A percentile compares a stretch with the other conserved stretches of the same genome.
phyloP scores from a whole-genome alignment of 768 basidiomycete genomes.

The Thelephora aurantiotincta region DNA sequence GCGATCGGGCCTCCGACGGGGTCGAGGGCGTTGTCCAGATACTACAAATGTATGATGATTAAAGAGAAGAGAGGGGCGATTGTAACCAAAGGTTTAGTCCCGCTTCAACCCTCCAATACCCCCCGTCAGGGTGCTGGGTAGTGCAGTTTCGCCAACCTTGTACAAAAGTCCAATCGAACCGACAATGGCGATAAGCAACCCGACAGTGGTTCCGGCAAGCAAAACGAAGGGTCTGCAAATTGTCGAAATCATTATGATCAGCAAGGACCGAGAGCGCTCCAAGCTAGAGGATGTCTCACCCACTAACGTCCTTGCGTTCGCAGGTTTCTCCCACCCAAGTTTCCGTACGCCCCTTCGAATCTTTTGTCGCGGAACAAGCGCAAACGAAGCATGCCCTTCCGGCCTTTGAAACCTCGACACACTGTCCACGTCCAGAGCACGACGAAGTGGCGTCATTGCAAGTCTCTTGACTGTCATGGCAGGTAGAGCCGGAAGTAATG shows the following conservation, averaged over 20 bases:
- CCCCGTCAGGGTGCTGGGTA: constrained; percentile 66
- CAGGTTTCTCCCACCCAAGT: constrained; percentile 67
- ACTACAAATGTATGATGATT: too few species aligned
- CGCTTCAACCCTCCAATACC: constrained; percentile 36
- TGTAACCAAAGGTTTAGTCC: constrained; percentile 21
- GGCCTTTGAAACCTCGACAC: constrained; percentile 42
- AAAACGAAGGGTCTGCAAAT: constrained; percentile 55
- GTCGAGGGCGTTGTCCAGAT: too few species aligned
- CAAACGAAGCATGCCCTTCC: constrained; percentile 40
- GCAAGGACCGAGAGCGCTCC: background rate
- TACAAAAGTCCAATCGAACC: constrained; percentile 57
- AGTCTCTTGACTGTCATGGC: constrained; percentile 36
- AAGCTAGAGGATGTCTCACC: constrained; percentile 30
- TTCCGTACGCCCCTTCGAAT: constrained; percentile 40
- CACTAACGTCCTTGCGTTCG: constrained; percentile 68
- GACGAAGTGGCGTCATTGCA: constrained; percentile 49
- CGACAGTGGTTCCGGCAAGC: constrained; percentile 51
- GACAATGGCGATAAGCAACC: constrained; percentile 47
- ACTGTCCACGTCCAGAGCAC: constrained; percentile 63
- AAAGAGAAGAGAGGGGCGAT: too few species aligned
- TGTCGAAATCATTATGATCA: background rate
- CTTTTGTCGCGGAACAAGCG: constrained; percentile 30
- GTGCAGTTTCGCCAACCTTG: constrained; percentile 39
- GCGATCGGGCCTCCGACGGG: too few species aligned
- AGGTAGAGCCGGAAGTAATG: constrained; percentile 45